Base-by-base conservation (phyloP, 768 basidiomycete species). In the Daedaleopsis sinensis region DNA sequence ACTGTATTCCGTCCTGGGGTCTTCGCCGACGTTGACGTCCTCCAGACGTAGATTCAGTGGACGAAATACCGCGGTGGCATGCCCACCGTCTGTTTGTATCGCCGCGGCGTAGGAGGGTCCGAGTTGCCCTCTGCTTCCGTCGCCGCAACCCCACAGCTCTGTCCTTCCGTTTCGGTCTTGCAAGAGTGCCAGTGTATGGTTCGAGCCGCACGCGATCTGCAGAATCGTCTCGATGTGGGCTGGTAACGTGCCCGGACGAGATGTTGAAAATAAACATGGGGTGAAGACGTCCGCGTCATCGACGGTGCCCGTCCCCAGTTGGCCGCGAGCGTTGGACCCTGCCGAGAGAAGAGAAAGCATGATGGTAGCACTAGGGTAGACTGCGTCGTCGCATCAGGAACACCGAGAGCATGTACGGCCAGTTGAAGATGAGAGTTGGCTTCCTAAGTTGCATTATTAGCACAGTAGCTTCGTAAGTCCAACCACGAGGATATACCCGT, bases 81-180 rank as follows among this genome's bases (percentile, higher is more conserved):
- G 52, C 4, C 46, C 5, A 10, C 38, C n/a, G 46, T 10, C 24
- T 11, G 44, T 13, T 16, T n/a, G 37, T 21, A 56, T 44, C 16
- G 48, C 67, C 56, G 18, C 62, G 43, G 23, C 52, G 54, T 77
- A 79, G 8, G 67, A 67, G 0, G 72, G 76, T 6, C 92, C 93
- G 1, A 96, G 83, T 66, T 96, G 95, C 0, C 92, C 91, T 53
- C 73, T 76, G 1, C 77, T 70, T 21, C 89, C 88, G 58, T 90
- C 88, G 4, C 95, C 95, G 58, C 84, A 84, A 0, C 87, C 92
- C 85, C 91, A 93, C 6, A 95, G 71, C 54, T 84, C 80, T 27
- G 19, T 19, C 21, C 50, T 42, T 13, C 70, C 71, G n/a, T 64
- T 60, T 9, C 54, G 32, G 59, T 78, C 76, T n/a, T 73, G 68